Base-by-base conservation (phyloP, 805 yeast genomes). In the Candida argentea region DNA sequence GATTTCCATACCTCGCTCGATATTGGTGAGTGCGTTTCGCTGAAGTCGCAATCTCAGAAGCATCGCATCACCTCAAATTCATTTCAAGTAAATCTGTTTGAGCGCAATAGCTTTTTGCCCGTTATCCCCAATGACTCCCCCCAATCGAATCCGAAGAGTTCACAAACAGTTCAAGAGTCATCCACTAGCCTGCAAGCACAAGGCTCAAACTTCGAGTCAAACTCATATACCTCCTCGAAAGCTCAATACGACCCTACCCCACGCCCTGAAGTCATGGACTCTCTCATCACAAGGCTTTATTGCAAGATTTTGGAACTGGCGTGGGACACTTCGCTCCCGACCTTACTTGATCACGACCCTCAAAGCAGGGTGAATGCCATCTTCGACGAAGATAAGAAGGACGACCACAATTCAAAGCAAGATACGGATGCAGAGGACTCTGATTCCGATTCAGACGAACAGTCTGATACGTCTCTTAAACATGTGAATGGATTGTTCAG, bases 331-430 rank as follows among this genome's bases (percentile, higher is more conserved):
- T 61, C 59, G 27, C 42, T 62, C 22, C 52, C 51, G 46, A 58
- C 58, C 31, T 50, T 55, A 25, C 46, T 59, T 71, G 81, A 55
- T 60, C 63, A 48, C 27, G 60, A 76, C 8, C 89, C 95, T 0
- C 66, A 67, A 27, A 82, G 76, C 33, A 72, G 87, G 36, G 65
- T 86, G 7, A 73, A 74, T 18, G 93, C 84, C 49, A 79, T 87
- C 2, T 67, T 83, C 32, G 65, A 69, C 16, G 80, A 82, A 17
- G 81, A 83, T 1, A 32, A 34, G 17, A 28, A 33, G 22, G 33
- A 31, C 19, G 19, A 26, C 7, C 16, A 28, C 5, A 31, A 37
- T 37, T 6, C 26, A 8, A 26, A 33, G 17, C 23, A 32, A 18
- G 15, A 24, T 15, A 32, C 30, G 11, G 42, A 42, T 14, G 39